Evolutionary conservation across 148 eudicot genomes (phyloP).

Genomic region (Cornus kousa): DNA sequence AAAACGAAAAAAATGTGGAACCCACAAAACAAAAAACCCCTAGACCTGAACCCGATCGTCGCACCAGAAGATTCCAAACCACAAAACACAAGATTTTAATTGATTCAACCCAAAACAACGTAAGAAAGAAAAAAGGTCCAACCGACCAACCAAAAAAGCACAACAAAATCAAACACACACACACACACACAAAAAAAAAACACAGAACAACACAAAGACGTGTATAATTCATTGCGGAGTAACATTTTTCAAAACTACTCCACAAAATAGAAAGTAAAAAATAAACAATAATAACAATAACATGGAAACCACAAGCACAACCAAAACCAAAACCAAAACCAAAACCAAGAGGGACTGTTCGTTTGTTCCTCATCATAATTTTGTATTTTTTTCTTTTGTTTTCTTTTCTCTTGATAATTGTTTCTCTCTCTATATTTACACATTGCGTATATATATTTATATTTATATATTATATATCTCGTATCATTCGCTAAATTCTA

Average conservation of each 20-base stretch:
- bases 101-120: not conserved
- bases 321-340: not conserved
- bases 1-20: not conserved
- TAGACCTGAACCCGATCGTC: not conserved
- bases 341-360: conserved; percentile 8
- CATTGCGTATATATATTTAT: conserved; percentile 1
- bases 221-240: not conserved
- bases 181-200: not conserved
- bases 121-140: not conserved
- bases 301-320: conserved; percentile 14
- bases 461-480: not conserved
- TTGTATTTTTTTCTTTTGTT: not conserved
- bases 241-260: not conserved
- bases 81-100: not conserved
- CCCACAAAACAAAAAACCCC: not conserved
- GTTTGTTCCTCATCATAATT: not conserved
- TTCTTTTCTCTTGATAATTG: conserved; percentile 5
- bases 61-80: conserved; percentile 22
- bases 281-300: conserved; percentile 2
- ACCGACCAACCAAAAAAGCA: not conserved
- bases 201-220: not conserved
- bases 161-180: not conserved
- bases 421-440: conserved; percentile 16
- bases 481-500: not conserved
- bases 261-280: not conserved